A percentile compares a stretch with the other conserved stretches of the same genome.
Conservation (phyloP, 371 early-diverging fungal genomes). For the Batrachochytrium dendrobatidis region DNA sequence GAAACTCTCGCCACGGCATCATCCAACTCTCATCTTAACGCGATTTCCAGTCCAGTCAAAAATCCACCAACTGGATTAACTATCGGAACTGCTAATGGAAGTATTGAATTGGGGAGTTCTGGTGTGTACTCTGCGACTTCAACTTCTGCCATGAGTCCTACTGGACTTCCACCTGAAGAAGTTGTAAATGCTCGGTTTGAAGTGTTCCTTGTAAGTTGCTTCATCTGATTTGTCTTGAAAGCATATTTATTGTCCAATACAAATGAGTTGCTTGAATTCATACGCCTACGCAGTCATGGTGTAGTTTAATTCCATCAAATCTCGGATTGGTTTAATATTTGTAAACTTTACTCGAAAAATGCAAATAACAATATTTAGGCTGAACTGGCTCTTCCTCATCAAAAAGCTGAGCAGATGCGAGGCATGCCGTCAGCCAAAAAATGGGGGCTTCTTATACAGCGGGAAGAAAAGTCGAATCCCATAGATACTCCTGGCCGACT, state of each 20-base stretch:
- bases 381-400: constrained; percentile 17
- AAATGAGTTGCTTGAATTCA: background rate
- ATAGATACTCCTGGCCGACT: background rate
- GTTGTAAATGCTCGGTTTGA: constrained; percentile 11
- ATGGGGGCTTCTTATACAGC: constrained; percentile 18
- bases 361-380: constrained; percentile 4
- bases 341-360: background rate
- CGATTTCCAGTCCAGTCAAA: too few species aligned
- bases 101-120: too few species aligned
- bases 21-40: too few species aligned
- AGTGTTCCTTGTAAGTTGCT: constrained; percentile 10
- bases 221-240: background rate
- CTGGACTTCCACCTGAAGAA: background rate
- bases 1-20: too few species aligned
- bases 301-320: background rate
- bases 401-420: constrained; percentile 17
- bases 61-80: too few species aligned
- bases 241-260: background rate
- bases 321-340: background rate
- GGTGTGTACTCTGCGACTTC: too few species aligned
- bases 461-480: constrained; percentile 12
- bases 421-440: constrained; percentile 14
- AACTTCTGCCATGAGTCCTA: background rate
- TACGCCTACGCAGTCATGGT: background rate
- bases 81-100: too few species aligned